A percentile compares a stretch with the other conserved stretches of the same genome.
Evolutionary conservation across 2,329 filamentous ascomycete species (phyloP).

Genomic region (Rhexocercosporidium sp.): DNA sequence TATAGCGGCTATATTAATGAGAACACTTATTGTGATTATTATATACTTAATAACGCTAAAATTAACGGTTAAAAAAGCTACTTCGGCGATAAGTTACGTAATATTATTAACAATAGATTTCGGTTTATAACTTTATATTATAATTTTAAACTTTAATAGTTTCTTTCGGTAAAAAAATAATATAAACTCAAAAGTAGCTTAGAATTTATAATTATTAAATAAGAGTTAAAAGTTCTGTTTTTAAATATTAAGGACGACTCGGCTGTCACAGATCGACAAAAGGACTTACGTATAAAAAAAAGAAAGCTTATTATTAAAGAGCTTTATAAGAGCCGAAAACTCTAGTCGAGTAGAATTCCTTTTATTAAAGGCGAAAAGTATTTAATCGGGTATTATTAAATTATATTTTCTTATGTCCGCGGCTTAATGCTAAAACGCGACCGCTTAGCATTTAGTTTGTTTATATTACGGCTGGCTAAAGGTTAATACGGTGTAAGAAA

Average conservation of each 20-base stretch:
- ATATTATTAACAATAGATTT: no score
- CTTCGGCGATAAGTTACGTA: no score
- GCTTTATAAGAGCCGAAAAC: constrained; percentile 14
- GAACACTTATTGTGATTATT: constrained; percentile 23
- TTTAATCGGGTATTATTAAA: constrained; percentile 17
- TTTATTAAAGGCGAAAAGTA: constrained; percentile 12
- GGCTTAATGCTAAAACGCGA: constrained; percentile 31
- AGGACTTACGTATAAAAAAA: constrained; percentile 17
- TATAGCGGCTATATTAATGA: constrained; percentile 16
- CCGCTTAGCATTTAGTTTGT: constrained; percentile 33
- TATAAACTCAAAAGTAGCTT: constrained; percentile 16
- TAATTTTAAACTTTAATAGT: constrained; percentile 15
- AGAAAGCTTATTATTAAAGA: constrained; percentile 22
- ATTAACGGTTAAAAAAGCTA: constrained; percentile 18
- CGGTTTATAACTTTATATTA: no score
- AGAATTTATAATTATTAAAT: constrained; percentile 4
- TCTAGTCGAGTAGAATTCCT: constrained; percentile 17
- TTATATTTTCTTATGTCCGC: constrained; percentile 27
- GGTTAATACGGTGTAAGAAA: no score
- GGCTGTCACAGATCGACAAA: constrained; percentile 14
- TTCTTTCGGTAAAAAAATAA: constrained; percentile 12
- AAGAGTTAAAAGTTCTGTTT: constrained; percentile 16
- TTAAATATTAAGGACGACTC: constrained; percentile 12
- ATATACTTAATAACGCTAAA: constrained; percentile 19
- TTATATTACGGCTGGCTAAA: no score